phyloP scores from a whole-genome alignment of 306 rosid genomes.

The Casuarina equisetifolia region DNA sequence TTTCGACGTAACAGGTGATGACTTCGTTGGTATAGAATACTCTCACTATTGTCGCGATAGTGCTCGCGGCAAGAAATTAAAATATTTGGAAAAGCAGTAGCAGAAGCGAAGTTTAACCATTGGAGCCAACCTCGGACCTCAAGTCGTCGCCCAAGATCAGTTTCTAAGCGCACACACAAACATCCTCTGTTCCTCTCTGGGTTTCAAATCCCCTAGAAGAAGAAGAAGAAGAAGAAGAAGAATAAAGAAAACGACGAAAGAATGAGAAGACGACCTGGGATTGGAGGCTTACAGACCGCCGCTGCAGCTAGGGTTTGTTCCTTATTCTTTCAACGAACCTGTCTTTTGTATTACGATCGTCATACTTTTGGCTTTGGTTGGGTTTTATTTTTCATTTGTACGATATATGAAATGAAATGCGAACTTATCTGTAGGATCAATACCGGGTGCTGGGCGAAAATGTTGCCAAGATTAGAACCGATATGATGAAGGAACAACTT shows the following conservation, averaged over 20 bases:
- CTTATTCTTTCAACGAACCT: not conserved
- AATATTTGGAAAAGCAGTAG: not conserved
- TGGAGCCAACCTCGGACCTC: not conserved
- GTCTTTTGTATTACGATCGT: not conserved
- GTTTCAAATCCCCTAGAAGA: not conserved
- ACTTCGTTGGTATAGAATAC: not conserved
- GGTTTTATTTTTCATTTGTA: not conserved
- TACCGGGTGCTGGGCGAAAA: constrained; percentile 83
- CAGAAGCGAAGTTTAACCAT: not conserved
- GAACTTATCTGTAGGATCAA: constrained; percentile 47
- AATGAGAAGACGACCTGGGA: constrained; percentile 94
- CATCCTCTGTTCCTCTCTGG: not conserved
- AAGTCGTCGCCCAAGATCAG: not conserved
- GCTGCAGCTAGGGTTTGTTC: constrained; percentile 73
- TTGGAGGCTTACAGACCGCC: constrained; percentile 84
- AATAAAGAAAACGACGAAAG: not conserved
- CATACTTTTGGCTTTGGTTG: not conserved
- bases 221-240: not conserved
- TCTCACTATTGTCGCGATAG: not conserved
- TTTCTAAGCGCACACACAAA: not conserved
- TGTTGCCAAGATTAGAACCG: constrained; percentile 91
- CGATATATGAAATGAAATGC: not conserved
- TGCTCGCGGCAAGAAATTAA: not conserved
- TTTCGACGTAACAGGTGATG: no score
- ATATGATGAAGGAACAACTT: constrained; percentile 92